Conservation (phyloP, 1,139 yeast genomes). For the Entelexis sorbosivorans region DNA sequence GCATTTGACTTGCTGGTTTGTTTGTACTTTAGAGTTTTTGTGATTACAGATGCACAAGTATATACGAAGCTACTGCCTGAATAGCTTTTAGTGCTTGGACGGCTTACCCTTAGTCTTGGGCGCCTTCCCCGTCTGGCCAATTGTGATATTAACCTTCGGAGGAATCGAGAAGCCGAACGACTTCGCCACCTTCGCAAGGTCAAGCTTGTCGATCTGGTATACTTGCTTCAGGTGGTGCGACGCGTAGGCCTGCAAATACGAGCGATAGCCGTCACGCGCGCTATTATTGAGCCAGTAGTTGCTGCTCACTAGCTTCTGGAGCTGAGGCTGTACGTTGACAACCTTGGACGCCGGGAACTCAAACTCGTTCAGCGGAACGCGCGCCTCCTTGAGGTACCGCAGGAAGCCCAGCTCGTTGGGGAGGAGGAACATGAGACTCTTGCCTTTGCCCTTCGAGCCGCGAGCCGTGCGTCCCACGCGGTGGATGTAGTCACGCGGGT, state of each 20-base stretch:
- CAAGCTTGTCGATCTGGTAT: constrained; percentile 89
- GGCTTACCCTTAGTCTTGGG: constrained; percentile 2
- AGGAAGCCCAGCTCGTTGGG: constrained; percentile 92
- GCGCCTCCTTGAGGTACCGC: constrained; percentile 89
- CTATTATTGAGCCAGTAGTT: constrained; percentile 90
- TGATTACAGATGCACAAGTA: too few species aligned
- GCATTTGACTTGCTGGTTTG: background rate
- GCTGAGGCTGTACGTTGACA: constrained; percentile 89
- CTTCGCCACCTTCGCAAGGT: constrained; percentile 86
- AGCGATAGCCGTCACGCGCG: constrained; percentile 94
- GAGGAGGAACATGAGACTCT: constrained; percentile 84
- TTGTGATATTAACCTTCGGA: constrained; percentile 91
- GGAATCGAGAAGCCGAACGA: constrained; percentile 92
- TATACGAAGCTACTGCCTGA: background rate
- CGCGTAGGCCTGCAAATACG: constrained; percentile 93
- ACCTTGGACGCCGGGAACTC: constrained; percentile 90
- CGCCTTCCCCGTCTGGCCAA: constrained; percentile 40
- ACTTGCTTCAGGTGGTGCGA: constrained; percentile 93
- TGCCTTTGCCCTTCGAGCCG: constrained; percentile 85
- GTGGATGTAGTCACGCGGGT: constrained; percentile 95
- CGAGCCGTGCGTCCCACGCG: constrained; percentile 98
- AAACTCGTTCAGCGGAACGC: constrained; percentile 91
- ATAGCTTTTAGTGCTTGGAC: background rate
- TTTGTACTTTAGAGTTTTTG: too few species aligned
- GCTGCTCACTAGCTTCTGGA: constrained; percentile 79